Evolutionary conservation across 2,329 filamentous ascomycete species (phyloP), one percentile per base, ranked within the genome.

Genomic region (Graphiopsis chlorocephala): DNA sequence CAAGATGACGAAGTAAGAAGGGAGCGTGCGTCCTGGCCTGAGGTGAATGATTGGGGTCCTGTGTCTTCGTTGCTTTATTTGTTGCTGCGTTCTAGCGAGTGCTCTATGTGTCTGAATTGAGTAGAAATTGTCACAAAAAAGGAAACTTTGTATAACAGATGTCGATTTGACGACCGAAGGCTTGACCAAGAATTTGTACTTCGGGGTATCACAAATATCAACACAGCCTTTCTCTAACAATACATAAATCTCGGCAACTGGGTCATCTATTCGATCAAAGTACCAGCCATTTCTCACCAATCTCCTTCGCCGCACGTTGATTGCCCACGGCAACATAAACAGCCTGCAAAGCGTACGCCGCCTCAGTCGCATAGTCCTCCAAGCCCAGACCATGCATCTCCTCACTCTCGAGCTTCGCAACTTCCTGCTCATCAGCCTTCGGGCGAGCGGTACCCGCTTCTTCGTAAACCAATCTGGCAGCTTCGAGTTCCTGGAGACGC

Each of bases 261-360:
- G 10, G 3, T 25, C 20, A 20, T n/a, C 20, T n/a, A 20, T 25
- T 14, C 45, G n/a, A 20, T 75, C 68, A 78, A 25, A 83, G 73
- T n/a, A 83, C 79, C 25, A 84, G 71, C 68, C 75, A 90, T 70
- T 82, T 79, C 67, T 86, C 82, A 5, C 88, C 88, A 59, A 93
- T 77, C 28, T 77, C 78, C 73, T 81, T 83, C 12, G 90, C 90
- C 15, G 84, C 82, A 64, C 82, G 79, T 17, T 83, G 74, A 75
- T 92, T 88, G 15, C 89, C 90, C 63, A 83, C 83, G 52, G 88
- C 78, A 14, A 85, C 82, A 74, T 89, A 89, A 58, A 92, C 85
- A 31, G 81, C 85, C 76, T 91, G 86, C 68, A 93, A 77, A 31
- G 90, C 90, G 77, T 88, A 88, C n/a, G 91, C 90, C 17, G 90